Base-by-base conservation (phyloP, 805 yeast genomes). In the Saccharomycopsis capsularis region DNA sequence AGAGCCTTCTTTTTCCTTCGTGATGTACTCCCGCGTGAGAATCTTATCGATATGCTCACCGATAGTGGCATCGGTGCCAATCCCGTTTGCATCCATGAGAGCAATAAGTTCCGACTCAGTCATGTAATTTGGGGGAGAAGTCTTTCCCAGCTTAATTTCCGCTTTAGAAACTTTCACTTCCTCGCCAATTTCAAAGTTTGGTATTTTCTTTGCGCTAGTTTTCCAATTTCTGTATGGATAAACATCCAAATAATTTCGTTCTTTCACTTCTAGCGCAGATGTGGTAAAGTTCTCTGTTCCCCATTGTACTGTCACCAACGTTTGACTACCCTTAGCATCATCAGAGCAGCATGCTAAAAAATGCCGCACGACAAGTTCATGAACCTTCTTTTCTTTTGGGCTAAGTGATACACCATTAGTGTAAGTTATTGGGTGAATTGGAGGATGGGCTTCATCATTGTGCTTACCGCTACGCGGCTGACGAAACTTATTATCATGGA, bases 51-150 rank as follows among this genome's bases (percentile, higher is more conserved):
- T 93, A 64, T 93, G 99, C 39, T 93, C 99, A 0, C 98, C 99
- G 65, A 93, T 95, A 0, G 99, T 93, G 0, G 99, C 99, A 68
- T 93, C 99, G 0, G 99, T 93, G 2, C 99, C 99, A 40, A 93
- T 93, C 0, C 98, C 98, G 63, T 93, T 93, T 9, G 81, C 85
- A 68, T 95, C 98, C 99, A 93, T 93, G 42, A 93, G 68, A 7
- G 87, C 82, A 65, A 93, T 88, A 21, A 93, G 71, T 60, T 91
- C 99, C 0, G 96, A 74, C 63, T 93, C 99, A 0, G 98, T 91
- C 72, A 93, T 74, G 46, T 80, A 83, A 25, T 68, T 65, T 0
- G 99, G 99, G 0, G 97, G 81, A 0, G 82, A 60, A 0, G 99
- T 93, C 48, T 74, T 74, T 0, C 98, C 96, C 18, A 77, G 78